phyloP scores from a whole-genome alignment of 257 asterid species.

The Fraxinus quadrangulata region DNA sequence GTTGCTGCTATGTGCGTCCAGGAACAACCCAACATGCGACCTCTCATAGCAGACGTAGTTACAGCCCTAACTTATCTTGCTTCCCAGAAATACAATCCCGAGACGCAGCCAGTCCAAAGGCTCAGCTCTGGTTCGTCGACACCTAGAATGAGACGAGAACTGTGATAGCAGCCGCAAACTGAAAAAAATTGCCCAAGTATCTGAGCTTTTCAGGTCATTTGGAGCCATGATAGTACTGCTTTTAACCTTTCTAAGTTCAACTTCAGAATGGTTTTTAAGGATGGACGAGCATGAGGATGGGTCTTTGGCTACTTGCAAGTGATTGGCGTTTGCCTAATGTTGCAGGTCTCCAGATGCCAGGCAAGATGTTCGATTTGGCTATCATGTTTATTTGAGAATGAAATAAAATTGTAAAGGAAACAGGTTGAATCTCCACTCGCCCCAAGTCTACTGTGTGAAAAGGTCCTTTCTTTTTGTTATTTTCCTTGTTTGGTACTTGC shows the following conservation, averaged over 20 bases:
- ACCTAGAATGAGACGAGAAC: conserved; percentile 26
- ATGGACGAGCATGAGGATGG: conserved; percentile 7
- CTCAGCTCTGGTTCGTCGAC: conserved; percentile 23
- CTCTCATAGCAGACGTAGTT: conserved; percentile 38
- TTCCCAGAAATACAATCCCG: conserved; percentile 32
- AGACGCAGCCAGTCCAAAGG: conserved; percentile 29
- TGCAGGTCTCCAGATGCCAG: background rate
- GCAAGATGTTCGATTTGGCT: conserved; percentile 2
- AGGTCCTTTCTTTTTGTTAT: conserved; percentile 14
- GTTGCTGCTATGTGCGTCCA: conserved; percentile 59
- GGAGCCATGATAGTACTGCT: conserved; percentile 12
- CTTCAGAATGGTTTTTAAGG: conserved; percentile 20
- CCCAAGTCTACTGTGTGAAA: conserved; percentile 28
- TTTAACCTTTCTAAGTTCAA: conserved; percentile 12
- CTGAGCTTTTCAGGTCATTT: background rate
- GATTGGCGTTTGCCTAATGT: conserved; percentile 1
- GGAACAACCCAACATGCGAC: conserved; percentile 45
- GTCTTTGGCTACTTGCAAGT: background rate
- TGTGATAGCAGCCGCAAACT: background rate
- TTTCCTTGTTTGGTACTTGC: conserved; percentile 15
- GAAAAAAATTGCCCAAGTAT: background rate
- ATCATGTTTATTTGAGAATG: conserved; percentile 2
- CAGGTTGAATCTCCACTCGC: conserved; percentile 6
- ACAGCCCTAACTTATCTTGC: conserved; percentile 36
- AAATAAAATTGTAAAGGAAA: background rate